Conservation (phyloP, 306 rosid species). For the Citrullus colocynthis region DNA sequence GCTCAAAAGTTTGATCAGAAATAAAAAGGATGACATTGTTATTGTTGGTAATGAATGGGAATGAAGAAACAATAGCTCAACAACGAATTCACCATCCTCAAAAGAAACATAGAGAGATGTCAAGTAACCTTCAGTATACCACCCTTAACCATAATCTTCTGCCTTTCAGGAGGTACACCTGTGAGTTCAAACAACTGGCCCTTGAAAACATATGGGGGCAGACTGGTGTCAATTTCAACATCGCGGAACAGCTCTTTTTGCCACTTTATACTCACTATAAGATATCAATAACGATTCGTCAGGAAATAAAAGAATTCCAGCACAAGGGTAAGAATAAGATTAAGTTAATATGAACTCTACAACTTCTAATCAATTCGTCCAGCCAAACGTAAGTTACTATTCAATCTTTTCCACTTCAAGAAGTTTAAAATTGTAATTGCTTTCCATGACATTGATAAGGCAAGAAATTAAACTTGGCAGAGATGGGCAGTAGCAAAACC, state of each 20-base stretch:
- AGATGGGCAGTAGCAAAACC: neutral
- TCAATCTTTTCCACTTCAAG: neutral
- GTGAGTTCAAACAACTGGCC: conserved; percentile 89
- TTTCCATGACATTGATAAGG: neutral
- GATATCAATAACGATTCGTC: neutral
- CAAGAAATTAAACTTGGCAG: neutral
- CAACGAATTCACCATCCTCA: neutral
- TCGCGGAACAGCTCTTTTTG: conserved; percentile 67
- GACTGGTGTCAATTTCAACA: conserved; percentile 81
- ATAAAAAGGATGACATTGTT: neutral
- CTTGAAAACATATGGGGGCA: conserved; percentile 83
- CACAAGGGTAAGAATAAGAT: neutral
- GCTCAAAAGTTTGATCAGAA: neutral
- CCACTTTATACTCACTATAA: conserved; percentile 82
- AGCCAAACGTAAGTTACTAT: neutral
- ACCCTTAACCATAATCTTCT: conserved; percentile 97
- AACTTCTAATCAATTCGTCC: neutral
- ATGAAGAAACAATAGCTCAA: neutral
- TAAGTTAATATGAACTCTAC: neutral
- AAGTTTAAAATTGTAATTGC: neutral
- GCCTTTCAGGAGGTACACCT: conserved; percentile 95
- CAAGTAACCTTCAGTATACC: conserved; percentile 74
- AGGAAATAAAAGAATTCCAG: neutral
- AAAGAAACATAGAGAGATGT: neutral
- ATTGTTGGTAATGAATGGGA: neutral